These are phyloP conservation scores for Penicillium carneum DNA, from an alignment of 2,329 filamentous ascomycete species.

Conservation along the genomic window DNA sequence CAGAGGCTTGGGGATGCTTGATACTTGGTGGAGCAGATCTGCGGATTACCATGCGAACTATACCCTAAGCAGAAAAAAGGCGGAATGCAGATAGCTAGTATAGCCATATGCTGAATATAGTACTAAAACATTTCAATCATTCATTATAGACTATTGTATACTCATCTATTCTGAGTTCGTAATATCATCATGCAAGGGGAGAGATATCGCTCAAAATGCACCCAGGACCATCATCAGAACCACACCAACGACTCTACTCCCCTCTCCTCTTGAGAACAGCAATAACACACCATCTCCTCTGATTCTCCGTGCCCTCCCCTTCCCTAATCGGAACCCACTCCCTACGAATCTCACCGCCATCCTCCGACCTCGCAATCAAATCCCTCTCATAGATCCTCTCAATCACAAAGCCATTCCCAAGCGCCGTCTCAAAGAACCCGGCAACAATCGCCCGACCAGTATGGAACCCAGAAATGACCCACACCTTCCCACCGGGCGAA, in stretches of 20 bases:
- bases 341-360: slow-evolving; percentile 54
- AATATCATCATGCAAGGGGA: background rate
- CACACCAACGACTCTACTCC: slow-evolving; percentile 12
- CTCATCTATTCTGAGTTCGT: slow-evolving; percentile 1
- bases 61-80: background rate
- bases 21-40: background rate
- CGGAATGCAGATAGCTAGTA: background rate
- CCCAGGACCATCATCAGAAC: background rate
- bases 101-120: background rate
- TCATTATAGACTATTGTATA: background rate
- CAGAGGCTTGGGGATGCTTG: slow-evolving; percentile 53
- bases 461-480: slow-evolving; percentile 66
- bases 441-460: slow-evolving; percentile 64
- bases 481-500: slow-evolving; percentile 49
- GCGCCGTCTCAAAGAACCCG: slow-evolving; percentile 61
- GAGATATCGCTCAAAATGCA: slow-evolving; percentile 8
- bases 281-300: slow-evolving; percentile 65
- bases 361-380: slow-evolving; percentile 48
- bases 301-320: slow-evolving; percentile 57
- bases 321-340: slow-evolving; percentile 57
- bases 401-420: slow-evolving; percentile 55
- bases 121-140: background rate
- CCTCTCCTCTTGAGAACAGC: slow-evolving; percentile 49
- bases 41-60: background rate
- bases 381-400: slow-evolving; percentile 65